A percentile compares a stretch with the other conserved stretches of the same genome.
These are phyloP conservation scores for Themeda triandra DNA, from an alignment of 176 grass and related monocot genomes.

Conservation along the genomic window DNA sequence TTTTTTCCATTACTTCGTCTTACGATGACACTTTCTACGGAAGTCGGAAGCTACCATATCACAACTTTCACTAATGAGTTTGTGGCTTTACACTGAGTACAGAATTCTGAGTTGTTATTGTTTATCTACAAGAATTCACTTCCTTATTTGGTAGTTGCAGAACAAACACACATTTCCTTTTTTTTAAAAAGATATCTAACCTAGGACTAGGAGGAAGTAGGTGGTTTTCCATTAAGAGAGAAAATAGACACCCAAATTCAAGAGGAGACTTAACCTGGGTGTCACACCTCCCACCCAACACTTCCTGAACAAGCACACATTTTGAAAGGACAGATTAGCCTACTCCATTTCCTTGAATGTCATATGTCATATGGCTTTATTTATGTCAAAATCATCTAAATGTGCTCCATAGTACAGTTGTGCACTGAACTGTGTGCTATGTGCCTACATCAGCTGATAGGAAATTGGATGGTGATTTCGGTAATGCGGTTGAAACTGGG, in stretches of 20 bases:
- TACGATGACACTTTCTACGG: background rate
- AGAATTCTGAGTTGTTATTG: background rate
- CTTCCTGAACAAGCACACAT: background rate
- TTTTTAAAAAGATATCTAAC: too few species aligned
- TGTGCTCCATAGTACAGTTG: background rate
- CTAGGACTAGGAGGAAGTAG: too few species aligned
- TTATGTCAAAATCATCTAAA: slow-evolving; percentile 11
- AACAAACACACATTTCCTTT: slow-evolving; percentile 3
- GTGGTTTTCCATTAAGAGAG: too few species aligned
- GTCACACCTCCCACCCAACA: too few species aligned
- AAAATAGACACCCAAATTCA: too few species aligned
- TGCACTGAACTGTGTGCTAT: background rate
- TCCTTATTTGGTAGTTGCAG: slow-evolving; percentile 16
- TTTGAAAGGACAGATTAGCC: slow-evolving; percentile 2
- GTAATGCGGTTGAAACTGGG: background rate
- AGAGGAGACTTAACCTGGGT: too few species aligned
- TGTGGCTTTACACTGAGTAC: background rate
- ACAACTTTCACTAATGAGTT: slow-evolving; percentile 3
- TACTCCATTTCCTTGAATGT: background rate
- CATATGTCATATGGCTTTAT: background rate
- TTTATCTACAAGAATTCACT: background rate
- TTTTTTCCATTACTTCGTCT: background rate
- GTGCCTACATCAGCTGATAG: slow-evolving; percentile 13
- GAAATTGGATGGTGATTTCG: slow-evolving; percentile 11
- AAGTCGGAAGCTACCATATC: background rate